Base-by-base conservation (phyloP, 495 filamentous ascomycete genomes). In the Halenospora varia region DNA sequence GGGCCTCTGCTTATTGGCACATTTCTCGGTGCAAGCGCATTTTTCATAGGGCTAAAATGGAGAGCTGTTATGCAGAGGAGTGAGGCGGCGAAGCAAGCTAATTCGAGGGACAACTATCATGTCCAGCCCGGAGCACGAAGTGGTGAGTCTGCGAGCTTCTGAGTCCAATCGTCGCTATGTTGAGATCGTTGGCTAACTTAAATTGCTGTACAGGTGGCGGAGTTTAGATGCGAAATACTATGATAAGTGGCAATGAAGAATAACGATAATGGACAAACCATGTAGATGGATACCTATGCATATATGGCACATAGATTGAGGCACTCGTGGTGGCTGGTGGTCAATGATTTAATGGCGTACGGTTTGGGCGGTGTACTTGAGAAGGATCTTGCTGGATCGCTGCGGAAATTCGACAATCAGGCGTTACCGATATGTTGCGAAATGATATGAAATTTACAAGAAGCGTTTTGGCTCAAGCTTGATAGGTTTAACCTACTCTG, bases 21-120 rank as follows among this genome's bases (percentile, higher is more conserved):
- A 15, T 52, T 63, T 26, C 13, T 66, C 11, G 61, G 51, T 19
- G 64, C 50, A 3, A 25, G 49, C 22, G 54, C 55, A 1, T 20
- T 63, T 13, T 66, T 66, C 46, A 63, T 66, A 29, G 60, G 57
- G 2, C 35, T 66, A 45, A 66, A 66, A 55, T 66, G 61, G 57
- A 20, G 58, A 24, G 61, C 64, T 4, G 61, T 66, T 11, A 26
- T 63, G 17, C 42, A 45, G 29, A 49, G 55, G 19, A 63, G 61
- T 39, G 64, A 66, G 41, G 64, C 53, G 0, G 64, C 61, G 1
- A 65, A 65, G 59, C 51, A 61, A 18, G 63, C 60, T 15, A 52
- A 51, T 15, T 24, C 54, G 8, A 61, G 56, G 22, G 35, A 44
- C n/a, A 58, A 61, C 26, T 63, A 63, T 40, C 25, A 51, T 25